Evolutionary conservation across 2,329 filamentous ascomycete species (phyloP), one percentile per base, ranked within the genome.

Genomic region (Penicillium janthinellum): DNA sequence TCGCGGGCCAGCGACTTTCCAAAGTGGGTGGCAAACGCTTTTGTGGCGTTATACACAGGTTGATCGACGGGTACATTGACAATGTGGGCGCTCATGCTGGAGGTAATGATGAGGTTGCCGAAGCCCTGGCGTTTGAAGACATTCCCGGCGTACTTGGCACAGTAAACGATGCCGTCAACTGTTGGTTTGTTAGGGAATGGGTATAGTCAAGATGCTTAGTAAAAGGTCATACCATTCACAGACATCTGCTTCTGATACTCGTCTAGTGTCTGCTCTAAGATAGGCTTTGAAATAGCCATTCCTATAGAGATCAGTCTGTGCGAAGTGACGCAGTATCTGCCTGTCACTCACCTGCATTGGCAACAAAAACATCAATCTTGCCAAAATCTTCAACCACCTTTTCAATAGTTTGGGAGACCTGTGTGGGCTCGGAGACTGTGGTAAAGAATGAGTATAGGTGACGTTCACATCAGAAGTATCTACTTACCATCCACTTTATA

Each of bases 41-140:
- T 86, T 34, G 79, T 82, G 7, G 78, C 79, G 62, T 86, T 86
- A 71, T 86, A 86, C 12, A 83, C 80, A 1, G 83, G 80, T 66
- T 86, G 84, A 49, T 84, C 81, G 14, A 79, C 72, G 1, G 82
- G 82, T 1, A 83, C 81, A 55, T 83, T 84, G 64, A 83, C 82
- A 44, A 83, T 78, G 58, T 80, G 77, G 0, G 68, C 81, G 54
- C 78, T 81, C 76, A 84, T 83, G 56, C 77, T 80, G 0, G 79
- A 79, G 1, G 81, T 83, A 64, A 84, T 82, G 66, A 86, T 83
- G 37, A 85, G 61, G 42, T 73, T 73, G 20, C 71, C 71, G 42
- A 73, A 67, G 45, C 78, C 77, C 52, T 82, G 80, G 17, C 63
- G 63, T 34, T 75, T 68, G 70, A 82, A 82, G 5, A 80, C 67